Evolutionary conservation across 2,329 filamentous ascomycete species (phyloP).

Genomic region (Diaporthe sp.): DNA sequence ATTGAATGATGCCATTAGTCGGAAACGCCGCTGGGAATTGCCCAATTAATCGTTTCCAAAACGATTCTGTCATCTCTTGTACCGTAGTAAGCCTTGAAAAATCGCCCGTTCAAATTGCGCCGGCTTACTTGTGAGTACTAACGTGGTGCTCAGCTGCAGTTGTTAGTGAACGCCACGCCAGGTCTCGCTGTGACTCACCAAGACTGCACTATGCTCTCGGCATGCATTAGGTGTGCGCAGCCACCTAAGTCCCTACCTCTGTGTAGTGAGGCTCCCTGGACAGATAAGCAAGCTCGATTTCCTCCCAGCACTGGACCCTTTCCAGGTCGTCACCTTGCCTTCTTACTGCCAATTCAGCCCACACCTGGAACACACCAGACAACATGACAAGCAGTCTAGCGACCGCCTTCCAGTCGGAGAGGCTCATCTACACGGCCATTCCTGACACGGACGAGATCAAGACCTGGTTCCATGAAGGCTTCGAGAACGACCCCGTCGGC

Average conservation of each 20-base stretch:
- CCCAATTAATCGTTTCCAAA: too few species aligned
- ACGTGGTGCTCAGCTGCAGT: not conserved
- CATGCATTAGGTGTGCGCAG: not conserved
- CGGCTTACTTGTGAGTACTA: not conserved
- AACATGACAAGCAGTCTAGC: conserved; percentile 1
- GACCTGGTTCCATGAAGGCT: conserved; percentile 48
- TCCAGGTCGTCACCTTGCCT: not conserved
- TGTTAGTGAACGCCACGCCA: not conserved
- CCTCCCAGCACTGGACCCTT: not conserved
- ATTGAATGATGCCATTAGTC: too few species aligned
- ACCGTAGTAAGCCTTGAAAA: not conserved
- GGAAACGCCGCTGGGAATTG: not conserved
- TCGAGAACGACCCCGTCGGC: conserved; percentile 49
- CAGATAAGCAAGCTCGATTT: not conserved
- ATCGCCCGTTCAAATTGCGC: too few species aligned
- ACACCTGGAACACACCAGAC: not conserved
- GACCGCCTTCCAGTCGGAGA: conserved; percentile 51
- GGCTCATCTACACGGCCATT: conserved; percentile 55
- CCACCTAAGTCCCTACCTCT: not conserved
- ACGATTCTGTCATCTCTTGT: rapidly evolving
- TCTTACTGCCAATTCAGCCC: not conserved
- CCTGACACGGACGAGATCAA: conserved; percentile 50
- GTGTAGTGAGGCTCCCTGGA: not conserved
- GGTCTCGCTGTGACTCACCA: conserved; percentile 16
- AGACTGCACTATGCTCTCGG: not conserved